A percentile compares a stretch with the other conserved stretches of the same genome.
Conservation (phyloP, 2,329 filamentous ascomycete species). For the Botrytis fabae region DNA sequence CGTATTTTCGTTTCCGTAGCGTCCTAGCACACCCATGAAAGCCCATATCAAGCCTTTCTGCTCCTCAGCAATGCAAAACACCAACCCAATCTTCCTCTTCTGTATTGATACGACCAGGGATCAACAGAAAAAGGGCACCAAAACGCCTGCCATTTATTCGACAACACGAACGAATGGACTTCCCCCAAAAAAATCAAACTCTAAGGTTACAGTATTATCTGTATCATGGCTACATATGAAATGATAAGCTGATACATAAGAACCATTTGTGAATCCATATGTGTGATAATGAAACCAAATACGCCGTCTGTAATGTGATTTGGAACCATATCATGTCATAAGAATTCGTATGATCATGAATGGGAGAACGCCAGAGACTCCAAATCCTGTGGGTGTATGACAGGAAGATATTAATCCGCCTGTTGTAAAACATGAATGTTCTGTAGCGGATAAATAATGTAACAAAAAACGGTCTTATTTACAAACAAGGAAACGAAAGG, state of each 20-base stretch:
- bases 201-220: slow-evolving; percentile 5
- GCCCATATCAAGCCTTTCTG: background rate
- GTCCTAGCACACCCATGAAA: background rate
- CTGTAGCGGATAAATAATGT: background rate
- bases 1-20: background rate
- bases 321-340: slow-evolving; percentile 14
- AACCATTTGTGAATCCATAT: background rate
- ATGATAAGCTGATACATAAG: background rate
- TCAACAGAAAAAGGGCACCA: background rate
- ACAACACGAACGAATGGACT: background rate
- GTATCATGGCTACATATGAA: background rate
- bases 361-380: slow-evolving; percentile 21
- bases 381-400: background rate
- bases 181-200: background rate
- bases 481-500: slow-evolving; percentile 9
- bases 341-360: slow-evolving; percentile 14
- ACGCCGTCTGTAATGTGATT: slow-evolving; percentile 15
- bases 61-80: background rate
- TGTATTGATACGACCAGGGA: background rate
- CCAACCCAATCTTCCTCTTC: background rate
- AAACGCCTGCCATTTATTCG: background rate
- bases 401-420: background rate
- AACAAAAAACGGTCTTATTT: slow-evolving; percentile 13
- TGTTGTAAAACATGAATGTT: slow-evolving; percentile 2
- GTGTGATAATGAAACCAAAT: slow-evolving; percentile 10